Percentiles rank a stretch among this genome's conserved stretches.
These are phyloP conservation scores for Strobilomyces echinocephalus DNA, from an alignment of 768 basidiomycete genomes.

Conservation along the genomic window DNA sequence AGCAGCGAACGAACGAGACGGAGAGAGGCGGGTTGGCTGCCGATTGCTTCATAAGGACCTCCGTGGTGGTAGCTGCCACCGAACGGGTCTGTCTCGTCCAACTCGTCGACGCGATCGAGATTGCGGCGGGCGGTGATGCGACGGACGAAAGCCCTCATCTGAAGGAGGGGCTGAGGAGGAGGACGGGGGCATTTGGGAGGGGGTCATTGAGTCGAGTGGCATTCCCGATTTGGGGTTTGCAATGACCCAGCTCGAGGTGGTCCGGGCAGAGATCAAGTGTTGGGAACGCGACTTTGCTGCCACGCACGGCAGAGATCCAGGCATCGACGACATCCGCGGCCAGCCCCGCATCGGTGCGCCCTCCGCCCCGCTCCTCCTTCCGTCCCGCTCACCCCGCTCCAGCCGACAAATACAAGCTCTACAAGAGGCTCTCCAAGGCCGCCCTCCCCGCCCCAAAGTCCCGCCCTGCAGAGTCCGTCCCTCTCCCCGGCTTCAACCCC, in stretches of 20 bases:
- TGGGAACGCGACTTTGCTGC: conserved; percentile 72
- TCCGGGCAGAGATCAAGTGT: conserved; percentile 67
- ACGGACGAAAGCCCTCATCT: conserved; percentile 27
- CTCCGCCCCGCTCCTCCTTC: not conserved
- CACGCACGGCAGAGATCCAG: conserved; percentile 52
- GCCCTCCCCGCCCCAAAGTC: conserved; percentile 40
- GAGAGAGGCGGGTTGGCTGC: conserved; percentile 4
- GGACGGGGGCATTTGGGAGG: too few species aligned
- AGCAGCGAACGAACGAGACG: conserved; percentile 20
- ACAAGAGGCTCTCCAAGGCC: conserved; percentile 68
- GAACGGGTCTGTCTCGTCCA: conserved; percentile 71
- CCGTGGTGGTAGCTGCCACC: conserved; percentile 61
- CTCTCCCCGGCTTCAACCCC: conserved; percentile 62
- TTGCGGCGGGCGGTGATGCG: conserved; percentile 22
- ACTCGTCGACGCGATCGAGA: conserved; percentile 71
- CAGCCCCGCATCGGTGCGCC: conserved; percentile 58
- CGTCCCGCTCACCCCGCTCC: not conserved
- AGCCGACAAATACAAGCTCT: conserved; percentile 79
- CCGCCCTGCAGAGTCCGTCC: conserved; percentile 49
- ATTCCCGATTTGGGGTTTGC: too few species aligned
- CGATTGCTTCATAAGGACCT: conserved; percentile 70
- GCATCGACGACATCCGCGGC: conserved; percentile 66
- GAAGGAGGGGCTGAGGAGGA: too few species aligned
- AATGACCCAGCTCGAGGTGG: conserved; percentile 22
- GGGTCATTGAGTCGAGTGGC: too few species aligned